phyloP scores from a whole-genome alignment of 495 filamentous ascomycete genomes.

The Daldinia concentrica region DNA sequence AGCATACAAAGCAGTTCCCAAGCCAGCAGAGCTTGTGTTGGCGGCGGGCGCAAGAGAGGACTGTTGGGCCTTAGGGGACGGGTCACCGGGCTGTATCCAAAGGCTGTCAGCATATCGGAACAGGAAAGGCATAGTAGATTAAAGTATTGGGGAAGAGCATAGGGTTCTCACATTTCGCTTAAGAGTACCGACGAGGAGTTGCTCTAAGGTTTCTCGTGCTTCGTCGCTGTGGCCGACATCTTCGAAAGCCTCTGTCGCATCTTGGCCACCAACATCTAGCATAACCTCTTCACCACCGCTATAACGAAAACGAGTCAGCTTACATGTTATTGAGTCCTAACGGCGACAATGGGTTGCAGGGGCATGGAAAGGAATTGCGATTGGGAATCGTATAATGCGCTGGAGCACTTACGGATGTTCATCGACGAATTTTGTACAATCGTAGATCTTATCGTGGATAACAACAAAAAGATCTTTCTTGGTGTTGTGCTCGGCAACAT shows the following conservation, averaged over 20 bases:
- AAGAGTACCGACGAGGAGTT: constrained; percentile 78
- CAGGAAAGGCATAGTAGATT: constrained; percentile 7
- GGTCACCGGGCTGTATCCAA: constrained; percentile 78
- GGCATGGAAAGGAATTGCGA: background rate
- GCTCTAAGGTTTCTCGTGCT: constrained; percentile 90
- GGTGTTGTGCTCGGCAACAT: constrained; percentile 85
- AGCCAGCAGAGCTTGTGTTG: constrained; percentile 61
- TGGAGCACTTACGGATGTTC: constrained; percentile 92
- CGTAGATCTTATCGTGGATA: constrained; percentile 97
- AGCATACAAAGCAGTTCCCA: constrained; percentile 85
- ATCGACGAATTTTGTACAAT: constrained; percentile 86
- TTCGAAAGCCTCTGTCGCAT: constrained; percentile 98
- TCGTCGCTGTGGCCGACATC: constrained; percentile 99
- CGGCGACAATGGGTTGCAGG: background rate
- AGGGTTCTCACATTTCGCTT: constrained; percentile 80
- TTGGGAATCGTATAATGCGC: background rate
- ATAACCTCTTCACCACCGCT: constrained; percentile 99
- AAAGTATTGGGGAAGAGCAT: constrained; percentile 4
- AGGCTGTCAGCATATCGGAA: constrained; percentile 32
- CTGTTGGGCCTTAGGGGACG: constrained; percentile 68
- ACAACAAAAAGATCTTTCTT: constrained; percentile 97
- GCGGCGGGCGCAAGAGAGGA: constrained; percentile 58
- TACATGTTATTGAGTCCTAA: background rate
- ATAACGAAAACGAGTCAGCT: constrained; percentile 33
- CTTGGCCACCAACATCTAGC: constrained; percentile 94